Evolutionary conservation across 805 yeast species (phyloP), one percentile per base, ranked within the genome.

Genomic region (Candida coleopterorum): DNA sequence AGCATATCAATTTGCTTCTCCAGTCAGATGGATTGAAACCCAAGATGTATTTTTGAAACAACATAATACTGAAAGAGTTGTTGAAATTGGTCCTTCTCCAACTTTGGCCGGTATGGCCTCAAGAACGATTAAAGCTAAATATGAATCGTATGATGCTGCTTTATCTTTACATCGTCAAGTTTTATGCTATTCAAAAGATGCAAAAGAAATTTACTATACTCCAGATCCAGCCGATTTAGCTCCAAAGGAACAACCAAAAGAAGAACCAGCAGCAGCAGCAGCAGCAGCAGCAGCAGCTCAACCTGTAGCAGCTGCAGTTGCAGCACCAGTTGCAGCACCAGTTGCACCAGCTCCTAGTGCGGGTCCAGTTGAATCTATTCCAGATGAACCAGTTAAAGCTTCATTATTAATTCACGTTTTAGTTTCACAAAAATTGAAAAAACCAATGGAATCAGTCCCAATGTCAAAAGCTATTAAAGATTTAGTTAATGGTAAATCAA

Each of bases 1-100:
- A 68, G 97, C 98, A 37, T 93, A 89, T 70, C 99, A 93, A 68
- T 93, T 93, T 57, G 99, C 99, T 34, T 89, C 97, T 44, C 98
- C 99, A 32, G 99, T 93, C 47, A 81, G 97, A 75, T 93, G 99
- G 97, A 93, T 94, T 62, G 98, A 94, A 63, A 93, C 98, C 44
- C 99, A 93, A 68, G 98, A 93, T 70, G 97, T 93, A 41, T 85
- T 93, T 60, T 77, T 93, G 60, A 85, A 85, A 62, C 93, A 88
- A 52, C 83, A 79, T 77, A 88, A 90, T 67, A 84, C 97, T 44
- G 98, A 94, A 70, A 79, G 98, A 58, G 90, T 93, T 44, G 96
- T 93, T 48, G 99, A 93, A 67, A 86, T 93, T 47, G 99, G 99
- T 38, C 99, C 99, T 43, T 88, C 97, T 33, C 97, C 99, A 43